A percentile compares a stretch with the other conserved stretches of the same genome.
These are phyloP conservation scores for Neonectria neomacrospora DNA, from an alignment of 2,329 filamentous ascomycete genomes.

Conservation along the genomic window DNA sequence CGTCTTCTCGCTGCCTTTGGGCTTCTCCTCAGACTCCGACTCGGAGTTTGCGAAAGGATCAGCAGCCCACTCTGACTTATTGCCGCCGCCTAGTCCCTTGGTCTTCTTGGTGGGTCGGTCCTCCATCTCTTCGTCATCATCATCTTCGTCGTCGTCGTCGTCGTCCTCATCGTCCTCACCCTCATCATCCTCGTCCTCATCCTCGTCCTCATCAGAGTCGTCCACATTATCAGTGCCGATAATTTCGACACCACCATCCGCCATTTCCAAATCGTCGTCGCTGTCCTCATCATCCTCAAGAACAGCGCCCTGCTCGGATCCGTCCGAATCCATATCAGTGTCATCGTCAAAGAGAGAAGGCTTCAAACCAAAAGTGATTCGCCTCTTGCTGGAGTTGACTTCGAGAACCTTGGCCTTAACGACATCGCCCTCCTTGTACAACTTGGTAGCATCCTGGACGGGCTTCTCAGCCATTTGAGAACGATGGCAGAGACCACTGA, in stretches of 20 bases:
- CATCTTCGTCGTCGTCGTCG: slow-evolving; percentile 51
- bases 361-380: slow-evolving; percentile 91
- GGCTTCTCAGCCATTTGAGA: slow-evolving; percentile 89
- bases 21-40: slow-evolving; percentile 57
- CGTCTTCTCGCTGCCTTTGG: slow-evolving; percentile 53
- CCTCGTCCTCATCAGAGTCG: slow-evolving; percentile 54
- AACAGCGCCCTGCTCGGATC: slow-evolving; percentile 59
- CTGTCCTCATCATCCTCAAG: slow-evolving; percentile 59
- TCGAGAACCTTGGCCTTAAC: slow-evolving; percentile 92
- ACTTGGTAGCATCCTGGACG: slow-evolving; percentile 84
- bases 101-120: slow-evolving; percentile 49
- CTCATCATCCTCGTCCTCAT: slow-evolving; percentile 49
- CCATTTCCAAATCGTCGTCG: slow-evolving; percentile 62
- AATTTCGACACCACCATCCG: slow-evolving; percentile 58
- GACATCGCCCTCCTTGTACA: slow-evolving; percentile 90
- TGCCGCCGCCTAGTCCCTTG: slow-evolving; percentile 61
- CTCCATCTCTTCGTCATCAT: slow-evolving; percentile 54
- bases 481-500: slow-evolving; percentile 93
- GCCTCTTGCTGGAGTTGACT: slow-evolving; percentile 78
- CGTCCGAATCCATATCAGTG: slow-evolving; percentile 59
- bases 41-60: slow-evolving; percentile 72
- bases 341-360: slow-evolving; percentile 86
- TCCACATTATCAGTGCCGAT: slow-evolving; percentile 59
- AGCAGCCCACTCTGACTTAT: slow-evolving; percentile 91
- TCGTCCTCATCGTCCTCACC: slow-evolving; percentile 57